Base-by-base conservation (phyloP, 768 basidiomycete genomes). In the Boletus edulis region DNA sequence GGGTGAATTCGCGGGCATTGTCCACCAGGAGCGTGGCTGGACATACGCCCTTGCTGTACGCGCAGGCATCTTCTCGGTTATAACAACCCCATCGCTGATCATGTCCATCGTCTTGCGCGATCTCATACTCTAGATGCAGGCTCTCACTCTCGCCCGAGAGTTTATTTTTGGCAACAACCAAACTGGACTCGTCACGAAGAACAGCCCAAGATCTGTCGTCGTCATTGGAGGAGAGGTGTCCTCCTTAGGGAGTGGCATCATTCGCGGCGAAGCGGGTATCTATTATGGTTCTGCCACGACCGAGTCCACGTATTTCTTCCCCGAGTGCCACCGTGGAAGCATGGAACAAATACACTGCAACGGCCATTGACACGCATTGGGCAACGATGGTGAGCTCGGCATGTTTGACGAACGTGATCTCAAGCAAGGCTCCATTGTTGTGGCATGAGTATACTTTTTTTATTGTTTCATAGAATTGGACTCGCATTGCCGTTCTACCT, bases 11-110 rank as follows among this genome's bases (percentile, higher is more conserved):
- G 85, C 81, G 0, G 89, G 88, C 0, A 83, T 88, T 31, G 76
- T 89, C 17, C 86, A 87, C 61, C 87, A 88, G 67, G 89, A 90
- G 68, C 80, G 89, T 39, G 80, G 80, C 35, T 86, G 79, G 68
- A 75, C 73, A 8, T 81, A 78, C 53, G 68, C 63, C 4, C 65
- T 81, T 40, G 65, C 71, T 27, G 60, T 61, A 29, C 64, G 66
- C 50, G 76, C 76, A 3, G 76, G 1, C 78, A 78, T 46, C 71
- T 76, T 20, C 56, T 78, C n/a, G 66, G 72, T 3, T 48, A 71
- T 20, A 61, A 55, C 39, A 68, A 72, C 46, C 79, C 78, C 4
- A 35, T 59, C 43, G 68, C 73, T 9, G 86, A 62, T 6, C 31
- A 48, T 15, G 10, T 9, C 5, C 12, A 3, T 27, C 27, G 9